Evolutionary conservation across 306 rosid genomes (phyloP), one percentile per base, ranked within the genome.

Genomic region (Cucurbita ficifolia): DNA sequence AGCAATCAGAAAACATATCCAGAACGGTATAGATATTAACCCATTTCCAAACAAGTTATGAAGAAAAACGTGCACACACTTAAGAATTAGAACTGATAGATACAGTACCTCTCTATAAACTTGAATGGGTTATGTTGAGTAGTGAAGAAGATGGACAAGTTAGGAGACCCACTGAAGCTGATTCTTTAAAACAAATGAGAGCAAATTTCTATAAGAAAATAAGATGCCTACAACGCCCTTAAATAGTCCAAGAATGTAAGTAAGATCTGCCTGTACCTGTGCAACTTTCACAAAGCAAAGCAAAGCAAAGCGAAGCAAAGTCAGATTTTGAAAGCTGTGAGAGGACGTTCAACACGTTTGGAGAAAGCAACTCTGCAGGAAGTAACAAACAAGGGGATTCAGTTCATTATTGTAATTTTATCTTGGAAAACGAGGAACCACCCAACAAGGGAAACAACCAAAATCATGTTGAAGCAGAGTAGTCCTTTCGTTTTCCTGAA

Each of bases 301-400:
- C 72, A 75, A 80, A 29, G 33, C 3, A 29, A 29, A 79, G 83
- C 72, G 69, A 79, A 80, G 84, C 74, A 62, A 79, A 55, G 83
- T 69, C 83, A 68, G 81, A 76, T 40, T 70, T 52, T 29, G 39
- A 78, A 51, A 70, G 63, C n/a, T 42, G 72, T 69, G 33, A 46
- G 39, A 7, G 68, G 79, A 40, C 58, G 17, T 77, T 83, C 59
- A 74, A 77, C 80, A 71, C 80, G 82, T 80, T 79, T 74, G 12
- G 58, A 63, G 52, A 75, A 17, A 49, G 19, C 61, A 70, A 39
- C 54, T 77, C 67, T 65, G 53, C 38, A 65, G 72, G n/a, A 65
- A 56, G 81, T 74, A 49, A 75, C 73, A 77, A 77, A 70, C 81
- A 74, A 77, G 77, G 79, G 69, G 78, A 76, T 19, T 40, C 79